Conservation (phyloP, 495 filamentous ascomycete genomes). For the Copromyces sp. region DNA sequence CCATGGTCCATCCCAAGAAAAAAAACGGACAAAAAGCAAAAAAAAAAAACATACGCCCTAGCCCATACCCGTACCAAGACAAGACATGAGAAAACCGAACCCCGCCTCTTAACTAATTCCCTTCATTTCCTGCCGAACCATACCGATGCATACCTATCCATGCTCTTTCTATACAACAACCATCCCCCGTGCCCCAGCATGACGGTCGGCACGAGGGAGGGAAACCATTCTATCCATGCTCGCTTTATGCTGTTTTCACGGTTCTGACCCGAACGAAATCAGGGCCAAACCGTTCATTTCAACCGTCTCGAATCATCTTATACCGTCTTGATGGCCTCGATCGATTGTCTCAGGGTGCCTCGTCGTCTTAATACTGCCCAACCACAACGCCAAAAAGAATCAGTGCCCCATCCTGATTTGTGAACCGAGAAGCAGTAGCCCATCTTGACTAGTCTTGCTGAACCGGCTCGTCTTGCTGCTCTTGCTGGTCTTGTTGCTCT, state of each 20-base stretch:
- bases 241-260: background rate
- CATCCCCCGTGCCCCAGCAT: background rate
- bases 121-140: background rate
- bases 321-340: background rate
- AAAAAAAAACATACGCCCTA: background rate
- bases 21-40: background rate
- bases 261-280: background rate
- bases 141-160: background rate
- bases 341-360: background rate
- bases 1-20: background rate
- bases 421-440: background rate
- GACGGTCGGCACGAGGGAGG: background rate
- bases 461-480: too few species aligned
- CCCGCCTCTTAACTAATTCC: background rate
- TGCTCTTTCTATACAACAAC: background rate
- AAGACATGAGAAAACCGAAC: background rate
- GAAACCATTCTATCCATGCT: background rate
- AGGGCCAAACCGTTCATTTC: background rate
- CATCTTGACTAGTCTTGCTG: background rate
- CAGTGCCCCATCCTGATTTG: background rate
- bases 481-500: too few species aligned
- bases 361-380: background rate
- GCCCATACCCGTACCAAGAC: background rate
- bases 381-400: background rate
- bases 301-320: background rate